A percentile compares a stretch with the other conserved stretches of the same genome.
These are phyloP conservation scores for Patellifolia procumbens DNA, from an alignment of 179 eudicot species.

Conservation along the genomic window DNA sequence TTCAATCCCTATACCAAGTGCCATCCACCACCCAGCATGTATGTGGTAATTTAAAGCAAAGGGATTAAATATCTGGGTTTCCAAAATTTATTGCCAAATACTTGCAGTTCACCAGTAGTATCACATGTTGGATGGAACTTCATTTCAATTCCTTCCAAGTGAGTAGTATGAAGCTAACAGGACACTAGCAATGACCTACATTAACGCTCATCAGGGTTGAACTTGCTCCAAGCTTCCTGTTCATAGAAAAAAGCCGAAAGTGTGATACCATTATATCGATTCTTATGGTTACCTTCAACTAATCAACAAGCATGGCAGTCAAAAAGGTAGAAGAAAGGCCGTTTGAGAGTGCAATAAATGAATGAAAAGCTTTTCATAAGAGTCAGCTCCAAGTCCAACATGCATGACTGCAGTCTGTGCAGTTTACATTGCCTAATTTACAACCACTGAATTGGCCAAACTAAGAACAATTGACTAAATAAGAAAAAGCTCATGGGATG, in stretches of 20 bases:
- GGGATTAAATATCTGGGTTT: background rate
- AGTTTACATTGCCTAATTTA: background rate
- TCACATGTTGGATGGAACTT: background rate
- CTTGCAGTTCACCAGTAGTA: conserved; percentile 8
- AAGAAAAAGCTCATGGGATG: background rate
- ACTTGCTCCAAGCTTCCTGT: conserved; percentile 53
- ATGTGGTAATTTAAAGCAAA: conserved; percentile 1
- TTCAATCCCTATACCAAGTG: background rate
- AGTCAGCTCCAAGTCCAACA: background rate
- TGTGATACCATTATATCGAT: background rate
- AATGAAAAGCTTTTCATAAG: background rate
- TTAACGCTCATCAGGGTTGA: conserved; percentile 43
- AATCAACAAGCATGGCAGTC: background rate
- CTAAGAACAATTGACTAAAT: background rate
- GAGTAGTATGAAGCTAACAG: background rate
- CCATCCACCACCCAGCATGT: conserved; percentile 2
- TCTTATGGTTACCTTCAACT: background rate
- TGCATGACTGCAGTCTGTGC: background rate
- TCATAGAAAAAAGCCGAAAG: background rate
- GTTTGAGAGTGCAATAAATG: background rate
- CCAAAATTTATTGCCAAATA: conserved; percentile 9
- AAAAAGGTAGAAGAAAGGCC: background rate
- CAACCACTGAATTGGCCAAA: background rate
- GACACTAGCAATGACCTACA: background rate
- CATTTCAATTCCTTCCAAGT: background rate